A percentile compares a stretch with the other conserved stretches of the same genome.
Conservation (phyloP, 495 filamentous ascomycete genomes). For the Penicillium mononematosum region DNA sequence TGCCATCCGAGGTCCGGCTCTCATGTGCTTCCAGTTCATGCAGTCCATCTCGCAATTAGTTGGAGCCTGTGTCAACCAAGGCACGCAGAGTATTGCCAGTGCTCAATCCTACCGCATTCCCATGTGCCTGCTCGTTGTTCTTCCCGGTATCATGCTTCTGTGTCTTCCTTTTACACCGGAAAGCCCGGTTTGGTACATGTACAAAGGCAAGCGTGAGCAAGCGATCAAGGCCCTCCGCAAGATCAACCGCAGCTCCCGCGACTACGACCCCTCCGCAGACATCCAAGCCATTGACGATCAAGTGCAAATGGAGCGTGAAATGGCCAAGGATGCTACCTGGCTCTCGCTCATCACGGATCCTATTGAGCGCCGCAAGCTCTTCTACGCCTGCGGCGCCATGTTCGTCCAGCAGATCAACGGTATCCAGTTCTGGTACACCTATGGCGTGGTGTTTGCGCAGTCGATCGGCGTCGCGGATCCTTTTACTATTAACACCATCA, state of each 20-base stretch:
- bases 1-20: constrained; percentile 35
- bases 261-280: constrained; percentile 32
- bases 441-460: constrained; percentile 40
- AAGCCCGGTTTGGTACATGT: constrained; percentile 35
- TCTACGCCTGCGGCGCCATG: constrained; percentile 36
- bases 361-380: constrained; percentile 37
- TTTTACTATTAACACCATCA: constrained; percentile 38
- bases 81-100: constrained; percentile 28
- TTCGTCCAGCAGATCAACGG: constrained; percentile 41
- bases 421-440: constrained; percentile 41
- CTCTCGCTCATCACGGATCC: constrained; percentile 29
- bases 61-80: constrained; percentile 34
- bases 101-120: constrained; percentile 32
- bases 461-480: constrained; percentile 34
- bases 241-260: constrained; percentile 29
- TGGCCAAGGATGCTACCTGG: constrained; percentile 28
- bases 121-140: constrained; percentile 35
- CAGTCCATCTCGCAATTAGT: constrained; percentile 38
- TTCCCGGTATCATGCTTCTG: constrained; percentile 32
- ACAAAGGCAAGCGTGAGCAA: constrained; percentile 21
- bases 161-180: constrained; percentile 36
- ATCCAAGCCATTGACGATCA: constrained; percentile 23
- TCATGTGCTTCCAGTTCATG: constrained; percentile 41
- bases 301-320: constrained; percentile 22
- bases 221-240: constrained; percentile 30